Evolutionary conservation across 2,329 filamentous ascomycete species (phyloP).

Genomic region (Hypoxylon sp.): DNA sequence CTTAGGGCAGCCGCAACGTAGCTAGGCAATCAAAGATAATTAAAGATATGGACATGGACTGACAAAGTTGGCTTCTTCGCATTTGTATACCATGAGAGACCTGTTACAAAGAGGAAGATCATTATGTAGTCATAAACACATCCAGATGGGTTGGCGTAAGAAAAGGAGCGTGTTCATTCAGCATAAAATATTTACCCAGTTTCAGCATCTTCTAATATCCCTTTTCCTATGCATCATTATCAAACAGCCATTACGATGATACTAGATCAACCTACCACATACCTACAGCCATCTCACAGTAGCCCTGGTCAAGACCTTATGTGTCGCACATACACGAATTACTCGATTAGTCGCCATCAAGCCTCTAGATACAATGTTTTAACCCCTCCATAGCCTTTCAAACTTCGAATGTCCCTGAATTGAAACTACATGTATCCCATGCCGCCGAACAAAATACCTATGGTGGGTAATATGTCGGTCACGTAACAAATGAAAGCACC

Average conservation of each 20-base stretch:
- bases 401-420: neutral
- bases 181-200: neutral
- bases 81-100: neutral
- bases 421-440: neutral
- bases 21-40: neutral
- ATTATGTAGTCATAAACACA: neutral
- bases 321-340: neutral
- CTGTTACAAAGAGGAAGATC: neutral
- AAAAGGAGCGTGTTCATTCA: neutral
- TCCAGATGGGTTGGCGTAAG: neutral
- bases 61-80: neutral
- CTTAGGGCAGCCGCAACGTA: neutral
- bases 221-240: neutral
- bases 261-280: neutral
- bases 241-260: neutral
- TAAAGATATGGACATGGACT: neutral
- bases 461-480: too few relatives aligned
- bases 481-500: too few relatives aligned
- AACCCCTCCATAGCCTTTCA: neutral
- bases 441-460: neutral
- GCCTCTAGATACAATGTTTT: neutral
- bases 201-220: neutral
- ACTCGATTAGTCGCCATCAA: neutral
- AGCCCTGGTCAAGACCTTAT: neutral
- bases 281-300: conserved; percentile 6